A percentile compares a stretch with the other conserved stretches of the same genome.
Conservation (phyloP, 2,329 filamentous ascomycete genomes). For the Ilyonectria robusta region DNA sequence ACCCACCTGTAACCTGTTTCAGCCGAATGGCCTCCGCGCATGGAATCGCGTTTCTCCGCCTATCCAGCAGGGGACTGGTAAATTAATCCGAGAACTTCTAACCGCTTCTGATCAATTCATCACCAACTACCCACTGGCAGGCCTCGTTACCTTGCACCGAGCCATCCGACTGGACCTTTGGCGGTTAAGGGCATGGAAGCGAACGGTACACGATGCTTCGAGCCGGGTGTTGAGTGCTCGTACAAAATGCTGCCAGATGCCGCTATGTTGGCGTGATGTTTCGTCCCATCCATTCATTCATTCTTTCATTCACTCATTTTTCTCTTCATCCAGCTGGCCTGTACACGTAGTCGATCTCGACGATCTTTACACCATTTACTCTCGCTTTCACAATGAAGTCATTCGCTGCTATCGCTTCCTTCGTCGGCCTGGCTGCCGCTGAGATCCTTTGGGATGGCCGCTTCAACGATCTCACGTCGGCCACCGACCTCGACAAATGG, state of each 20-base stretch:
- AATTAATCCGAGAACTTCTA: slow-evolving; percentile 18
- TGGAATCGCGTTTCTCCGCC: slow-evolving; percentile 31
- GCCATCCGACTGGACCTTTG: slow-evolving; percentile 9
- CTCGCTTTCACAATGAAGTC: slow-evolving; percentile 22
- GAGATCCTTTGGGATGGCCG: slow-evolving; percentile 74
- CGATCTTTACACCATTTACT: slow-evolving; percentile 9
- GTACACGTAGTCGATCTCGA: slow-evolving; percentile 12
- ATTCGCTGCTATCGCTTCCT: slow-evolving; percentile 22
- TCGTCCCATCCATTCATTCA: neutral
- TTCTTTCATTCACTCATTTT: neutral
- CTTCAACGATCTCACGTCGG: slow-evolving; percentile 71
- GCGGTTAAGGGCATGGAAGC: neutral
- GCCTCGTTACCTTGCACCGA: slow-evolving; percentile 14
- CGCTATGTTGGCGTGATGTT: neutral
- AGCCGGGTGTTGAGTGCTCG: neutral
- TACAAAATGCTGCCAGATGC: neutral
- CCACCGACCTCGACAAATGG: slow-evolving; percentile 72
- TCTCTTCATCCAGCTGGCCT: slow-evolving; percentile 24
- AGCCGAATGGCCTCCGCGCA: slow-evolving; percentile 20
- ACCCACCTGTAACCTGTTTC: slow-evolving; percentile 29
- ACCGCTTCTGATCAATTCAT: slow-evolving; percentile 12
- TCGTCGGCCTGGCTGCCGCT: slow-evolving; percentile 25
- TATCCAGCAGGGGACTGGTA: slow-evolving; percentile 11
- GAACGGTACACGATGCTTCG: neutral
- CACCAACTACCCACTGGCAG: neutral